These are phyloP conservation scores for Pelargonium fulgidum DNA, from an alignment of 441 rosid species.

Conservation along the genomic window DNA sequence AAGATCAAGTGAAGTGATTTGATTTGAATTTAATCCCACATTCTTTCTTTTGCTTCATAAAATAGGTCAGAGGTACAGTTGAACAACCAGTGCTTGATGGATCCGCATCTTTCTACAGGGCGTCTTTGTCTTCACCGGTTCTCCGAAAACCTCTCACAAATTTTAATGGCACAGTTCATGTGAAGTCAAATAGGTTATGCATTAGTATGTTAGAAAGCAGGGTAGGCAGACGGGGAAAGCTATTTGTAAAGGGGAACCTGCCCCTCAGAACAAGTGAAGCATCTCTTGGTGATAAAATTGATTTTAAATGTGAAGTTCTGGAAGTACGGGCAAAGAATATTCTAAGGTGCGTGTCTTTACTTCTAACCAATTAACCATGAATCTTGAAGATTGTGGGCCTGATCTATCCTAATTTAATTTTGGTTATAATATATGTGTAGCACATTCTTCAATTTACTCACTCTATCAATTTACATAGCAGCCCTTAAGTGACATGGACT, in stretches of 20 bases:
- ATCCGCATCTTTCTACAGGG: constrained; percentile 88
- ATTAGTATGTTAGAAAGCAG: constrained; percentile 79
- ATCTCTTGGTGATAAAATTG: constrained; percentile 67
- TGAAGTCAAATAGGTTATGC: constrained; percentile 85
- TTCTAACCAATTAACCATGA: constrained; percentile 6
- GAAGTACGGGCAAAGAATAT: constrained; percentile 96
- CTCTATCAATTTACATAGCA: not conserved
- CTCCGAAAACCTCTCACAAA: constrained; percentile 88
- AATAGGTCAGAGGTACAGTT: constrained; percentile 94
- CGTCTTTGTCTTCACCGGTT: constrained; percentile 85
- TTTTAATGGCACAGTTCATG: constrained; percentile 84
- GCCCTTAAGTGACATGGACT: not conserved
- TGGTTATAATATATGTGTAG: constrained; percentile 8
- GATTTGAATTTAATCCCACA: constrained; percentile 12
- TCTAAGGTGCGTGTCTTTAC: constrained; percentile 47
- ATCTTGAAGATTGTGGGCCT: constrained; percentile 10
- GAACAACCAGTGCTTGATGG: constrained; percentile 94
- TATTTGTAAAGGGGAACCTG: constrained; percentile 76
- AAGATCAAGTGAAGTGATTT: constrained; percentile 7
- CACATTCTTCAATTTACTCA: not conserved
- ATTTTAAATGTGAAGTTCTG: constrained; percentile 89
- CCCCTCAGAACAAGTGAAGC: constrained; percentile 86
- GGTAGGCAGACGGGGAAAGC: constrained; percentile 89
- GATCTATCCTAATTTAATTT: not conserved
- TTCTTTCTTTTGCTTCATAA: constrained; percentile 25